Percentiles rank a stretch among this genome's conserved stretches.
Evolutionary conservation across 176 grass and related monocot genomes (phyloP).

Genomic region (Carex cristatella): DNA sequence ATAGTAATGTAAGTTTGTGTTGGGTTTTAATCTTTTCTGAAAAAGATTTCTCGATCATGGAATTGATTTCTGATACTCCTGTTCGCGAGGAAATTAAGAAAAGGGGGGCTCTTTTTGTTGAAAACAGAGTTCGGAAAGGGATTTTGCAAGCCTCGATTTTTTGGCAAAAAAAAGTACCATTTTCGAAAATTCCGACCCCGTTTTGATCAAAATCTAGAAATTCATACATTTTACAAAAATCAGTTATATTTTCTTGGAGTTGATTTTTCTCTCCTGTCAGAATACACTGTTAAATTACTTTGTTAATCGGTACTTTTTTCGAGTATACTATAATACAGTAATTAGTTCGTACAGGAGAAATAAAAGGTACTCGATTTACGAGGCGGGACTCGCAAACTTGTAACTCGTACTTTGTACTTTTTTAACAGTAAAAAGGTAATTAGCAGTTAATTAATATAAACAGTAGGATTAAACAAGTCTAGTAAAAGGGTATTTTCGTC

Average conservation of each 20-base stretch:
- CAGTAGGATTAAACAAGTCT: constrained; percentile 14
- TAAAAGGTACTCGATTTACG: background rate
- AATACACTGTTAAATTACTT: background rate
- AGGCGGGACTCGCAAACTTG: constrained; percentile 3
- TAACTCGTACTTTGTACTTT: background rate
- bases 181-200: background rate
- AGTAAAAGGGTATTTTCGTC: constrained; percentile 34
- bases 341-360: background rate
- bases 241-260: background rate
- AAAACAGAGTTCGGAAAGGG: constrained; percentile 8
- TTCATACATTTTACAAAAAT: background rate
- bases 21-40: background rate
- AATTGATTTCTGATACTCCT: constrained; percentile 8
- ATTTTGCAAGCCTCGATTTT: background rate
- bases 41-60: background rate
- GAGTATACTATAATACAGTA: background rate
- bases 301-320: too few species aligned
- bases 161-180: background rate
- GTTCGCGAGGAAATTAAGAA: constrained; percentile 14
- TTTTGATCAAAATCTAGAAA: background rate
- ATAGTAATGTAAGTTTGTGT: constrained; percentile 4
- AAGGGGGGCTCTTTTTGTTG: background rate
- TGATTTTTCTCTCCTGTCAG: background rate
- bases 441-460: constrained; percentile 8
- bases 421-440: background rate